phyloP scores from a whole-genome alignment of 2,329 filamentous ascomycete species.

The Ascochyta clinopodiicola region DNA sequence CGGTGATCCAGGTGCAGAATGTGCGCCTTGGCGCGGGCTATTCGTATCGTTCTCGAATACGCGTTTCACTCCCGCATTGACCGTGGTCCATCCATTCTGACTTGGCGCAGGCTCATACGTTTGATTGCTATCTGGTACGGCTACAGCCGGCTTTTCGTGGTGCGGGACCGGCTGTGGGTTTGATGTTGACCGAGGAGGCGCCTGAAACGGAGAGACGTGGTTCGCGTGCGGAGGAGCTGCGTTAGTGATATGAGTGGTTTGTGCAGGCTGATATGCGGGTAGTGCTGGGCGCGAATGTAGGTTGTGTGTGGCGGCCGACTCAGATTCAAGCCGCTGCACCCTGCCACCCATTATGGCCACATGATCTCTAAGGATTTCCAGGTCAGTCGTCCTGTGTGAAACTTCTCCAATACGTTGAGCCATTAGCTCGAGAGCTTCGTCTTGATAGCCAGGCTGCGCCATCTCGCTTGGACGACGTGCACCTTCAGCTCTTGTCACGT shows the following conservation, averaged over 20 bases:
- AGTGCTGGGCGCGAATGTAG: not conserved
- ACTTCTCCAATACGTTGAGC: slow-evolving; percentile 50
- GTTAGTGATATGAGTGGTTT: slow-evolving; percentile 23
- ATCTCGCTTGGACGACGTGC: slow-evolving; percentile 21
- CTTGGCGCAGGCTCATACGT: slow-evolving; percentile 24
- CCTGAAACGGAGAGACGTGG: slow-evolving; percentile 3
- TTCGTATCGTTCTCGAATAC: slow-evolving; percentile 45
- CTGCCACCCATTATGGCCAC: slow-evolving; percentile 58
- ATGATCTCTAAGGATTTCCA: slow-evolving; percentile 56
- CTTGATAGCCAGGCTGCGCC: slow-evolving; percentile 30
- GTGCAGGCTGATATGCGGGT: slow-evolving; percentile 16
- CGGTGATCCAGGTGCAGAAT: slow-evolving; percentile 46
- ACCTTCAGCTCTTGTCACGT: slow-evolving; percentile 29
- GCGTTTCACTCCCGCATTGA: slow-evolving; percentile 53
- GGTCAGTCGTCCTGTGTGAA: slow-evolving; percentile 53
- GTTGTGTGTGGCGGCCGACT: not conserved
- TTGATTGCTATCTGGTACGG: slow-evolving; percentile 26
- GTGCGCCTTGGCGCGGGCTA: slow-evolving; percentile 29
- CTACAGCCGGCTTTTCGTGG: slow-evolving; percentile 16
- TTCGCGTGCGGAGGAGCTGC: slow-evolving; percentile 11
- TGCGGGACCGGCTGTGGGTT: slow-evolving; percentile 22
- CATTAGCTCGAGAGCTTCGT: slow-evolving; percentile 54
- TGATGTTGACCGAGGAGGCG: slow-evolving; percentile 26
- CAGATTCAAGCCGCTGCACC: slow-evolving; percentile 42
- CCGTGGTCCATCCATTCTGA: slow-evolving; percentile 51